phyloP scores from a whole-genome alignment of 2,329 filamentous ascomycete species.

The Diaporthe batatas region DNA sequence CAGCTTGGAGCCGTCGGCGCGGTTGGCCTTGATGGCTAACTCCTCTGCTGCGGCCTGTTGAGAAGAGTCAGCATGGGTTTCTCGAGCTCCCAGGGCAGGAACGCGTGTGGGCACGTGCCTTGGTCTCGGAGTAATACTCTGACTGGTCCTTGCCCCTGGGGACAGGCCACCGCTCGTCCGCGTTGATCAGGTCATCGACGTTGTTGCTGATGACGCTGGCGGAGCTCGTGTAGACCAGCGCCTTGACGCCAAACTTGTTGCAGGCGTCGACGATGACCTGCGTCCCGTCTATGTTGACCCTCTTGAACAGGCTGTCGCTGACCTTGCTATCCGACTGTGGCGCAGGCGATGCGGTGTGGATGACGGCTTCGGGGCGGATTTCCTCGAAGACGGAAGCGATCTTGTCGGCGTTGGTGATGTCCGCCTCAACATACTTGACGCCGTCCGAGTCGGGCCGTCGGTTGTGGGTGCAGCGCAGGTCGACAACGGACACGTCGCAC shows the following conservation, averaged over 20 bases:
- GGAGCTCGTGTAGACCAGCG: slow-evolving; percentile 91
- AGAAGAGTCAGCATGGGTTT: slow-evolving; percentile 1
- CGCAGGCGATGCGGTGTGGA: slow-evolving; percentile 87
- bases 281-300: slow-evolving; percentile 92
- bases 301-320: slow-evolving; percentile 75
- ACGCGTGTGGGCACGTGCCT: slow-evolving; percentile 65
- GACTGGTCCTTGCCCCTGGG: slow-evolving; percentile 78
- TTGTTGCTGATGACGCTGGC: slow-evolving; percentile 91
- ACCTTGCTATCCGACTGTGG: slow-evolving; percentile 66
- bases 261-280: slow-evolving; percentile 81
- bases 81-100: accelerated
- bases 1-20: slow-evolving; percentile 68
- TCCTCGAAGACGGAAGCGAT: slow-evolving; percentile 74
- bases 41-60: slow-evolving; percentile 80
- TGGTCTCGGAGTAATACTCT: slow-evolving; percentile 92
- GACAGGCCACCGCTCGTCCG: slow-evolving; percentile 85
- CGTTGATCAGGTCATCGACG: slow-evolving; percentile 81
- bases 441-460: slow-evolving; percentile 68
- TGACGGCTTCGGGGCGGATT: slow-evolving; percentile 82
- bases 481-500: slow-evolving; percentile 75
- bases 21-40: slow-evolving; percentile 82
- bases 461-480: slow-evolving; percentile 79
- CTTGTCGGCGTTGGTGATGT: slow-evolving; percentile 77
- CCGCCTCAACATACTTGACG: slow-evolving; percentile 79
- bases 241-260: slow-evolving; percentile 77